phyloP scores from a whole-genome alignment of 169 alveolate species.

The Plasmodium chabaudi region DNA sequence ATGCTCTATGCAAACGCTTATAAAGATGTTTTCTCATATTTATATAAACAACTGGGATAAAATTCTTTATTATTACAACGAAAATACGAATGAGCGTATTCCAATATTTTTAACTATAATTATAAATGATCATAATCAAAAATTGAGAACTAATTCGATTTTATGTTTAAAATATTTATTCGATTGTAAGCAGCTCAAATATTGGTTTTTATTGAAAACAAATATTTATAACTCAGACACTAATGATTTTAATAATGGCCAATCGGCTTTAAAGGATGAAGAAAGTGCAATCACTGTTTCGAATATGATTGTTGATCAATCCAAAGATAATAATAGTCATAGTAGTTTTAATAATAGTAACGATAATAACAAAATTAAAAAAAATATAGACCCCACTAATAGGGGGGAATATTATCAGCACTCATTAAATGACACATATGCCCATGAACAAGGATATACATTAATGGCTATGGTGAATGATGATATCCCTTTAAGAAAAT shows the following conservation, averaged over 20 bases:
- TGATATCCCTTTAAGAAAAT: no score
- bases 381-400: background rate
- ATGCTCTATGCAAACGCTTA: constrained; percentile 49
- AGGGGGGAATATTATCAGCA: no score
- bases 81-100: constrained; percentile 30
- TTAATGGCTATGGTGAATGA: no score
- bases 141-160: constrained; percentile 44
- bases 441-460: no score
- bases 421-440: no score
- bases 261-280: background rate
- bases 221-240: background rate
- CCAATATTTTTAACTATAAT: constrained; percentile 42
- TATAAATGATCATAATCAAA: constrained; percentile 36
- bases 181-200: constrained; percentile 67
- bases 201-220: constrained; percentile 39
- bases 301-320: no score
- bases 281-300: background rate
- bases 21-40: constrained; percentile 66
- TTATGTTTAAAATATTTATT: constrained; percentile 65
- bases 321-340: background rate
- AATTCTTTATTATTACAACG: constrained; percentile 68
- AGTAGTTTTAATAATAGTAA: constrained; percentile 12
- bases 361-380: background rate
- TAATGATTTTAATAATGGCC: background rate
- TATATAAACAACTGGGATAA: constrained; percentile 73